Base-by-base conservation (phyloP, 73 alveolate genomes). In the Paramecium bursaria region DNA sequence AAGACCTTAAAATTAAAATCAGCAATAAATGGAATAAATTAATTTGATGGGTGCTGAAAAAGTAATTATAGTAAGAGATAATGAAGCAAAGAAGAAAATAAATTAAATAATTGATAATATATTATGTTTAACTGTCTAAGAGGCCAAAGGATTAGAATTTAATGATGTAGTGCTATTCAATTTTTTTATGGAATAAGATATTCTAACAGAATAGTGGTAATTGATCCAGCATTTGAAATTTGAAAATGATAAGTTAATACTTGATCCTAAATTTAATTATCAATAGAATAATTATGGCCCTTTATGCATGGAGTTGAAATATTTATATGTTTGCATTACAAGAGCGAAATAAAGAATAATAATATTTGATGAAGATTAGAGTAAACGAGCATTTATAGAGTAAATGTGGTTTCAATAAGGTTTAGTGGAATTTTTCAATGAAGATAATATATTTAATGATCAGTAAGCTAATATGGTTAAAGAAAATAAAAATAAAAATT, bases 91-190 rank as follows among this genome's bases (percentile, higher is more conserved):
- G 85, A 6, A 30, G 46, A 54, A 50, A 31, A 61, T 92, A 2
- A 95, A 95, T 17, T 42, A 17, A 6, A 57, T 86, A 60, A 48
- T 92, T 9, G 21, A 90, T 14, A 14, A 53, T 42, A 88, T 91
- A 47, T 86, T 92, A 17, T 90, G 95, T 67, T 85, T 92, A n/a
- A 92, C 97, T 9, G 91, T 90, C 7, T 92, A 86, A 79, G 97
- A 92, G 52, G 91, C 93, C 6, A 92, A 91, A 73, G 97, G 95
- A 7, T 73, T 91, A 2, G 95, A 91, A 46, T 89, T 89, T 50
- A 95, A 91, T 19, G 95, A 91, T 67, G 94, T 91, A 9, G 88
- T 91, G 23, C 87, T 91, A 5, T 85, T 50, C 54, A 91, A 91
- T 74, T 85, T 91, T 89, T 91, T 91, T 73, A n/a, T n/a, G n/a